Evolutionary conservation across 1,284 basidiomycete genomes (phyloP).

Genomic region (Cryptococcus wingfieldii): DNA sequence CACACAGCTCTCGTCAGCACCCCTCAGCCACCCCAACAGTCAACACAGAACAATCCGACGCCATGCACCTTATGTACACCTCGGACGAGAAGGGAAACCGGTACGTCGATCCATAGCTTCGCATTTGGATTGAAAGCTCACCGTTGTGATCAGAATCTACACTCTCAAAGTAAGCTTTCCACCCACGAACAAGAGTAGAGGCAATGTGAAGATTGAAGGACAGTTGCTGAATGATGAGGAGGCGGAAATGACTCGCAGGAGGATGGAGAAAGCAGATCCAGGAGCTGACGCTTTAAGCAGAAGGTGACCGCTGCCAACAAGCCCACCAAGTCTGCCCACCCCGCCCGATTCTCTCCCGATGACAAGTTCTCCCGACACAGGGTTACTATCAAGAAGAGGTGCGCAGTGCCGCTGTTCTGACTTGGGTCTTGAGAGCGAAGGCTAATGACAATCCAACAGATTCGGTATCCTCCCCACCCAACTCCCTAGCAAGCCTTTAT

Average conservation of each 20-base stretch:
- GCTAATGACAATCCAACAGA: slow-evolving; percentile 29
- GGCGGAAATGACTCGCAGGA: too few species aligned
- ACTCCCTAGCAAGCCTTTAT: slow-evolving; percentile 81
- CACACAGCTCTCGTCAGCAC: not conserved
- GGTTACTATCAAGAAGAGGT: slow-evolving; percentile 90
- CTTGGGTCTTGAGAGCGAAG: not conserved
- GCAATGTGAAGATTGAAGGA: not conserved
- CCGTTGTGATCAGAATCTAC: slow-evolving; percentile 58
- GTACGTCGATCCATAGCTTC: slow-evolving; percentile 18
- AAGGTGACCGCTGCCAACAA: slow-evolving; percentile 75
- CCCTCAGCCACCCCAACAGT: not conserved
- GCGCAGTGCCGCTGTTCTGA: slow-evolving; percentile 24
- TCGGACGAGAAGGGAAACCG: slow-evolving; percentile 68
- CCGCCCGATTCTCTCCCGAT: slow-evolving; percentile 93
- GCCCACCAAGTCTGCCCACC: slow-evolving; percentile 89
- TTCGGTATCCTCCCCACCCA: slow-evolving; percentile 82
- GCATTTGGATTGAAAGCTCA: not conserved
- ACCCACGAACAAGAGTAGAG: not conserved
- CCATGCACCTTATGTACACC: slow-evolving; percentile 93
- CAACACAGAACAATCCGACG: slow-evolving; percentile 20
- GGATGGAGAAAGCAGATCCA: too few species aligned
- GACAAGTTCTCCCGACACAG: slow-evolving; percentile 96
- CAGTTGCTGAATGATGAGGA: not conserved
- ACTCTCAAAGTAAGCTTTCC: slow-evolving; percentile 69
- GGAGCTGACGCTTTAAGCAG: slow-evolving; percentile 49